Conservation (phyloP, 495 filamentous ascomycete species). For the Penicillium simplicissimum region DNA sequence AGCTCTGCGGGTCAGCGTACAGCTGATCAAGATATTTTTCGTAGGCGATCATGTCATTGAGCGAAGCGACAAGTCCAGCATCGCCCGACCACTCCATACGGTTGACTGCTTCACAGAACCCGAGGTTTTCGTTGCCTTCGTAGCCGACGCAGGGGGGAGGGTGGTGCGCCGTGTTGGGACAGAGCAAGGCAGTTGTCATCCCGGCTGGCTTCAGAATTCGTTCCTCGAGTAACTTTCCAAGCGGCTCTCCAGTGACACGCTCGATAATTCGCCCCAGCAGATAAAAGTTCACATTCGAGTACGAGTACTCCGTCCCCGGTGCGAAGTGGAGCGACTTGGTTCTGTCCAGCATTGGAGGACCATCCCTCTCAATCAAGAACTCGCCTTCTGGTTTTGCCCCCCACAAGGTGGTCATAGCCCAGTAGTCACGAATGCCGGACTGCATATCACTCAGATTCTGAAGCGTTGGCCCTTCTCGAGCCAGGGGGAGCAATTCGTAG, state of each 20-base stretch:
- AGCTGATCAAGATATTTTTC: constrained; percentile 31
- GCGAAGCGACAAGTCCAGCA: constrained; percentile 37
- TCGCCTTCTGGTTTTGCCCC: constrained; percentile 33
- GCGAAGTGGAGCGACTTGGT: constrained; percentile 34
- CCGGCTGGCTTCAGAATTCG: constrained; percentile 31
- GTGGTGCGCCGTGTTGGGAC: constrained; percentile 28
- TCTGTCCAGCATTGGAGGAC: constrained; percentile 20
- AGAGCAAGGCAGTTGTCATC: constrained; percentile 35
- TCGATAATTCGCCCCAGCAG: constrained; percentile 33
- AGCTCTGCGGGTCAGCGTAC: constrained; percentile 24
- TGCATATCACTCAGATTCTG: constrained; percentile 34
- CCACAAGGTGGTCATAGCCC: constrained; percentile 38
- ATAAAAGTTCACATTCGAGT: constrained; percentile 38
- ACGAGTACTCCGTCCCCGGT: constrained; percentile 35
- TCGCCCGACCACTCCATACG: constrained; percentile 40
- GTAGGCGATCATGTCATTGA: constrained; percentile 38
- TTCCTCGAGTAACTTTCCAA: constrained; percentile 28
- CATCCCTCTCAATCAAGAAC: constrained; percentile 27
- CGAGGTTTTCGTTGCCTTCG: constrained; percentile 29
- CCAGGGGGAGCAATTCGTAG: constrained; percentile 24
- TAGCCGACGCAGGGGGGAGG: constrained; percentile 37
- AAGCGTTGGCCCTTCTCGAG: constrained; percentile 24
- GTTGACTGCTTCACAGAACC: constrained; percentile 27
- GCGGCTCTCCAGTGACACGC: constrained; percentile 23
- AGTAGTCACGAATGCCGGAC: constrained; percentile 39